Evolutionary conservation across 2,329 filamentous ascomycete species (phyloP).

Genomic region (Phyllosticta citribraziliensis): DNA sequence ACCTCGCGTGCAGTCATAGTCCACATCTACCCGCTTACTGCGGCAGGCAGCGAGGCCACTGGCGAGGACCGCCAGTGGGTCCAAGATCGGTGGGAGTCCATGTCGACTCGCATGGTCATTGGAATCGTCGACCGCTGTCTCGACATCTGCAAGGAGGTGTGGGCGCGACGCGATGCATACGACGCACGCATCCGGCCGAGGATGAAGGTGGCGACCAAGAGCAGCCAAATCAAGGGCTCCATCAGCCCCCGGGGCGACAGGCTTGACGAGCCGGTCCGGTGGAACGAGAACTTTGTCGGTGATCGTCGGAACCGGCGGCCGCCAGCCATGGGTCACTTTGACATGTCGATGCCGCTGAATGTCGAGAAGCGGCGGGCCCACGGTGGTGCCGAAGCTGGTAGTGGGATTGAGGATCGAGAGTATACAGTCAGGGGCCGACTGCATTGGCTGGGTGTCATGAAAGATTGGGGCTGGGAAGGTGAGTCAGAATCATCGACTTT

Average conservation of each 20-base stretch:
- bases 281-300: slow-evolving; percentile 14
- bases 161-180: slow-evolving; percentile 51
- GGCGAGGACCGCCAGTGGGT: slow-evolving; percentile 56
- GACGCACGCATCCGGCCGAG: slow-evolving; percentile 23
- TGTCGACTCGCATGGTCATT: slow-evolving; percentile 53
- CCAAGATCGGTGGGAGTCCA: slow-evolving; percentile 50
- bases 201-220: slow-evolving; percentile 7
- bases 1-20: slow-evolving; percentile 55
- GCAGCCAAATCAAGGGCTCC: slow-evolving; percentile 1
- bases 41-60: slow-evolving; percentile 55
- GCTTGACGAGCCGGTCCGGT: slow-evolving; percentile 16
- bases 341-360: slow-evolving; percentile 12
- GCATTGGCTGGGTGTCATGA: slow-evolving; percentile 65
- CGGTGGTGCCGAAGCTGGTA: slow-evolving; percentile 19
- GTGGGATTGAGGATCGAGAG: slow-evolving; percentile 43
- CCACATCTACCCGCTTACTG: slow-evolving; percentile 60
- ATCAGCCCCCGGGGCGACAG: slow-evolving; percentile 4
- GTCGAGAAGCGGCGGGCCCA: slow-evolving; percentile 16
- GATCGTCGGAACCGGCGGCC: slow-evolving; percentile 15
- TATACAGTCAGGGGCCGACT: slow-evolving; percentile 55
- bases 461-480: slow-evolving; percentile 65
- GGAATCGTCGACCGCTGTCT: slow-evolving; percentile 58
- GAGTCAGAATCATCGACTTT: slow-evolving; percentile 20
- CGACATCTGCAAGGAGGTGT: slow-evolving; percentile 57
- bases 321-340: slow-evolving; percentile 15